Evolutionary conservation across 148 eudicot species (phyloP), one percentile per base, ranked within the genome.

Genomic region (Silene latifolia): DNA sequence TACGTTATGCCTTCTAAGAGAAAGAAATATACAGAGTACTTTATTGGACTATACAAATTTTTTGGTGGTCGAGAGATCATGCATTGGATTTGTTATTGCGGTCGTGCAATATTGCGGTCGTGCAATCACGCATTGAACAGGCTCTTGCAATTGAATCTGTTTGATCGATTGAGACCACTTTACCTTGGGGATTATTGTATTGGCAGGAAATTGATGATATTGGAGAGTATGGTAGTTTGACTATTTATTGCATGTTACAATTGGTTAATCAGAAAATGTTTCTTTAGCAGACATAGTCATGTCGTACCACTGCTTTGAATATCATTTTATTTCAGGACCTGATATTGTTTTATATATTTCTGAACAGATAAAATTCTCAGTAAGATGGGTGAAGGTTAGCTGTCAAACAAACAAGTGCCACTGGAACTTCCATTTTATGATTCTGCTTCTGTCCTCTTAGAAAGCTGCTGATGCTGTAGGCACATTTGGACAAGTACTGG

Each of bases 351-450:
- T 59, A 64, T 47, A 44, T 77, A 27, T 35, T 81, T 54, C 39
- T 74, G 13, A 59, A 56, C 93, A 90, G 96, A 90, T 87, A 87
- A 90, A 79, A 89, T 93, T 74, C 90, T 86, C 70, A 78, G 89
- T 83, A 89, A 89, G 86, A 93, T 93, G 91, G 98, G 98, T 80
- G 98, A 93, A 93, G 98, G 98, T 93, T 87, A 85, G 93, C 88
- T 68, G 90, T 84, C 83, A 82, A 81, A 76, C 82, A 83, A 81
- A 67, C 84, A 75, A 86, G 77, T 86, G 78, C 82, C 74, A 83
- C 74, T 86, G 87, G 88, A 82, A 80, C 84, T 87, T 84, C 77
- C 76, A 76, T 86, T 83, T 85, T 81, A 78, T 83, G 83, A 81
- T 85, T 82, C 77, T 84, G 67, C 82, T 77, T 85, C 82, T 85